Evolutionary conservation across 108 stramenopile species (phyloP).

Genomic region (Nitzschia sp.): DNA sequence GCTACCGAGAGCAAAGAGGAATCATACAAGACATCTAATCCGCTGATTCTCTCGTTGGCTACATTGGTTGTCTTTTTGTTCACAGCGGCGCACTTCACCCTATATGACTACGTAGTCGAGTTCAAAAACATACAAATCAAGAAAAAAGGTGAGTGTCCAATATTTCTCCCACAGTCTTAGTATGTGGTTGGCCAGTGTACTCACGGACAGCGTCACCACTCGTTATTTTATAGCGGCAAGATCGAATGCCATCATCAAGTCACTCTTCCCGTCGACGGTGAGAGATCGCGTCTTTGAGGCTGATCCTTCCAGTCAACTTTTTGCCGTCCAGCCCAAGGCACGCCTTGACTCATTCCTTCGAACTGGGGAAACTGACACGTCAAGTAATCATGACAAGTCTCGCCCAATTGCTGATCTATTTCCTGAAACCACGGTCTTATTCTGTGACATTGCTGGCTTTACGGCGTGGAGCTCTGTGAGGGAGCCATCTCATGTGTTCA

Average conservation of each 20-base stretch:
- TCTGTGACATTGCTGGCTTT: not conserved
- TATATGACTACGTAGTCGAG: slow-evolving; percentile 28
- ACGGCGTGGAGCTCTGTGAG: slow-evolving; percentile 22
- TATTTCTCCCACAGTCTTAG: no score
- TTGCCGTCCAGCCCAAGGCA: not conserved
- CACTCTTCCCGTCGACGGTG: slow-evolving; percentile 23
- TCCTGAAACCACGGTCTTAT: not conserved
- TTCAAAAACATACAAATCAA: slow-evolving; percentile 1
- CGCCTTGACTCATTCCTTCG: slow-evolving; percentile 3
- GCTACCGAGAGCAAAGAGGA: slow-evolving; percentile 12
- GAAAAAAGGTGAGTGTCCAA: not conserved
- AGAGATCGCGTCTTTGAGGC: slow-evolving; percentile 18
- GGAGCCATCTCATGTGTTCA: slow-evolving; percentile 11
- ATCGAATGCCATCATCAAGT: slow-evolving; percentile 9
- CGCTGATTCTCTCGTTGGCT: slow-evolving; percentile 2
- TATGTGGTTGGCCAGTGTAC: not conserved
- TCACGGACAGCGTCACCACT: no score
- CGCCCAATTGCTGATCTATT: slow-evolving; percentile 12
- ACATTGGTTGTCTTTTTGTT: slow-evolving; percentile 16
- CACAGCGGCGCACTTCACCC: slow-evolving; percentile 11
- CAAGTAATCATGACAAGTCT: not conserved
- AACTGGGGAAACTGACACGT: not conserved
- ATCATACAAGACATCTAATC: slow-evolving; percentile 11
- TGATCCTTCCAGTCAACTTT: not conserved
- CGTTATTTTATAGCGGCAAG: slow-evolving; percentile 7